These are phyloP conservation scores for Penicillium hesseltinei DNA, from an alignment of 2,329 filamentous ascomycete species.

Conservation along the genomic window DNA sequence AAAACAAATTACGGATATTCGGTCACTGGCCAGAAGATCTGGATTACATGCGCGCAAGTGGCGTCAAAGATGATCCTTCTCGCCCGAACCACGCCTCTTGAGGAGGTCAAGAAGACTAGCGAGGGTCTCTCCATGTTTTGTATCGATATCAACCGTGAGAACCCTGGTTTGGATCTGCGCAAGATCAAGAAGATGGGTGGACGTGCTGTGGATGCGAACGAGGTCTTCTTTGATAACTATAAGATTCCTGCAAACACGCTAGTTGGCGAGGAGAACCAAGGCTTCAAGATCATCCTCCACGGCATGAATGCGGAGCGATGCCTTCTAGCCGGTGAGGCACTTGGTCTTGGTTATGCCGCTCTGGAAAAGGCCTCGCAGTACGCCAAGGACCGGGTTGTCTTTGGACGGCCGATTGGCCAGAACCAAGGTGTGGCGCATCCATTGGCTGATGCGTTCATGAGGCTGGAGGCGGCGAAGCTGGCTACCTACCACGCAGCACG, in stretches of 20 bases:
- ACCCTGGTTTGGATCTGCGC: conserved; percentile 63
- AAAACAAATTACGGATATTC: conserved; percentile 62
- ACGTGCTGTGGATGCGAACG: conserved; percentile 77
- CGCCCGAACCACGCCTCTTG: conserved; percentile 69
- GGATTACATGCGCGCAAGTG: conserved; percentile 83
- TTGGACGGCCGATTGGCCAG: conserved; percentile 57
- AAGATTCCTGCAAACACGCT: conserved; percentile 61
- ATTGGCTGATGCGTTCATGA: conserved; percentile 59
- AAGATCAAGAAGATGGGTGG: conserved; percentile 85
- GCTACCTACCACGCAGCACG: conserved; percentile 61
- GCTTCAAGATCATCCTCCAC: conserved; percentile 75
- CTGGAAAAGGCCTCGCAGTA: conserved; percentile 63
- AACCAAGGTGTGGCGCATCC: conserved; percentile 62
- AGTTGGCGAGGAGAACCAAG: conserved; percentile 70
- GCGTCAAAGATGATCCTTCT: conserved; percentile 80
- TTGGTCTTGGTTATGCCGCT: conserved; percentile 75
- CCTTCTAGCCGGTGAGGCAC: conserved; percentile 72
- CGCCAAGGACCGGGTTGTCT: conserved; percentile 61
- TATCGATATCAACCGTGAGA: conserved; percentile 66
- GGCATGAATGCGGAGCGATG: conserved; percentile 79
- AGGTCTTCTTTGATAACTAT: conserved; percentile 85
- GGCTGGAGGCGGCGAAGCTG: conserved; percentile 60
- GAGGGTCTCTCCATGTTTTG: conserved; percentile 78
- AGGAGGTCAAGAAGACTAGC: conserved; percentile 66
- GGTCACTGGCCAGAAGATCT: conserved; percentile 79